These are phyloP conservation scores for Umbelopsis sp. DNA, from an alignment of 371 early-diverging fungal genomes.

Conservation along the genomic window DNA sequence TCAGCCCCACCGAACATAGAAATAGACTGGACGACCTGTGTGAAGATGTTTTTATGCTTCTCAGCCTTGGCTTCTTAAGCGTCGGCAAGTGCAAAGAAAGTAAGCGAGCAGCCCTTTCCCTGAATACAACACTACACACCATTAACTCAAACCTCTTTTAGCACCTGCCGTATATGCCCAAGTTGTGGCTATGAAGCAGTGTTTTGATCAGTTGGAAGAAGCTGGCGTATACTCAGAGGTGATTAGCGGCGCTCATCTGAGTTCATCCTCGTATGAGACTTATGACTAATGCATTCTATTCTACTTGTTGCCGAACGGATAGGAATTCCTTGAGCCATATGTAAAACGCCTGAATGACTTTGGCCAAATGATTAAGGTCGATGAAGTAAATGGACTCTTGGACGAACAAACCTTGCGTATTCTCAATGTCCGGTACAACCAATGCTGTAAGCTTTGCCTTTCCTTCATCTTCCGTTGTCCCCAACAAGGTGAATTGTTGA, in stretches of 20 bases:
- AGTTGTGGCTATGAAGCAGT: conserved; percentile 80
- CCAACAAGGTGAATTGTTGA: neutral
- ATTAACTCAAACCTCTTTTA: conserved; percentile 12
- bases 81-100: conserved; percentile 79
- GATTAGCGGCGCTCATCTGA: neutral
- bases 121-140: neutral
- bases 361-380: conserved; percentile 36
- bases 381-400: conserved; percentile 30
- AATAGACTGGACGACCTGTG: conserved; percentile 75
- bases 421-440: conserved; percentile 36
- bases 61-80: conserved; percentile 78
- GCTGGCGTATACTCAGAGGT: conserved; percentile 66
- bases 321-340: conserved; percentile 44
- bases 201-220: conserved; percentile 69
- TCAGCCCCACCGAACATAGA: conserved; percentile 31
- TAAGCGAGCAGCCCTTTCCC: conserved; percentile 20
- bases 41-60: conserved; percentile 77
- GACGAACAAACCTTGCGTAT: conserved; percentile 41
- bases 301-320: neutral
- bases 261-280: neutral
- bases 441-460: conserved; percentile 38
- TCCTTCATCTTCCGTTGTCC: neutral
- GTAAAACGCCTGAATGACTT: conserved; percentile 42
- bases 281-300: neutral
- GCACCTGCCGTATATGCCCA: conserved; percentile 79